Percentiles rank a stretch among this genome's conserved stretches.
phyloP scores from a whole-genome alignment of 2,329 filamentous ascomycete species.

The Cladosporium sp. region DNA sequence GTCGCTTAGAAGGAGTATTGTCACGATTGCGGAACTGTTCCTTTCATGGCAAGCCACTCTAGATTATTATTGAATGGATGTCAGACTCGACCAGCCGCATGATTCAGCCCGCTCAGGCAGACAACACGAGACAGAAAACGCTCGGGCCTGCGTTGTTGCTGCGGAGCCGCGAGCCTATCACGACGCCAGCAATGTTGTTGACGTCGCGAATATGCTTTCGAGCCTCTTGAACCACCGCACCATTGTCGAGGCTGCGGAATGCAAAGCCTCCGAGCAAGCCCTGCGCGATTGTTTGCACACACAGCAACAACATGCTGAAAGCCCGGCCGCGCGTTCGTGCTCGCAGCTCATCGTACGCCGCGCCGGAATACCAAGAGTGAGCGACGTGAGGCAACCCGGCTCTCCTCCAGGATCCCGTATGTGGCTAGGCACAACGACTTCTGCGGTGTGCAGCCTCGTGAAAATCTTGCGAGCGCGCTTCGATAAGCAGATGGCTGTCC shows the following conservation, averaged over 20 bases:
- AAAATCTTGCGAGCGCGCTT: background rate
- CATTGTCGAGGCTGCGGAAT: background rate
- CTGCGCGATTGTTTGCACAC: background rate
- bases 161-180: slow-evolving; percentile 1
- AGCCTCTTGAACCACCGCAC: background rate
- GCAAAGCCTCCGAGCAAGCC: background rate
- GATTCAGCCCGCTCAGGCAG: slow-evolving; percentile 12
- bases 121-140: slow-evolving; percentile 1
- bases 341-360: slow-evolving; percentile 3
- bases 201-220: background rate
- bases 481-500: slow-evolving; percentile 8
- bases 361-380: slow-evolving; percentile 18
- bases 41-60: background rate
- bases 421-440: slow-evolving; percentile 5
- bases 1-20: background rate
- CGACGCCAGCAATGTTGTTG: background rate
- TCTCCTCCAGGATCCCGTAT: slow-evolving; percentile 11
- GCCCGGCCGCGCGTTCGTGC: slow-evolving; percentile 9
- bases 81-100: slow-evolving; percentile 13
- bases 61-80: background rate
- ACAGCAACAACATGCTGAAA: background rate
- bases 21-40: background rate
- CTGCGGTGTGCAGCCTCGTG: background rate
- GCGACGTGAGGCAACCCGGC: slow-evolving; percentile 6
- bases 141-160: background rate